Evolutionary conservation across 2,329 filamentous ascomycete genomes (phyloP).

Genomic region (Dactylellina leptospora): DNA sequence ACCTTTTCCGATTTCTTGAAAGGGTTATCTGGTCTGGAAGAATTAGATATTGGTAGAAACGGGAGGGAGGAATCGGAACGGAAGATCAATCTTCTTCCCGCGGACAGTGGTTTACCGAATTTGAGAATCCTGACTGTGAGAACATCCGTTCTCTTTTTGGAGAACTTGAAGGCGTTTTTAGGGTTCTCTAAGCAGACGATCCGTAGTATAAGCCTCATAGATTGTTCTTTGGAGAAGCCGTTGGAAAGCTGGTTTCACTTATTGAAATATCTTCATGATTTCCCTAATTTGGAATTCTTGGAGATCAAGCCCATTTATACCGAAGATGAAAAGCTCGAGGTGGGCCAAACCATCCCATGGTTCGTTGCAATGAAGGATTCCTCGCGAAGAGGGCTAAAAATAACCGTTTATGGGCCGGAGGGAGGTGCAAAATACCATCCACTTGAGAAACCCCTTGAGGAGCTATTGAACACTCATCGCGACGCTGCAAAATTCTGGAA

Average conservation of each 20-base stretch:
- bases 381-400: no score
- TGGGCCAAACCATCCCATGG: no score
- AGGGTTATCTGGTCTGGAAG: neutral
- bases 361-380: no score
- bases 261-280: neutral
- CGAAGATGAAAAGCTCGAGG: no score
- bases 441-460: no score
- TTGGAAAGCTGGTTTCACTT: neutral
- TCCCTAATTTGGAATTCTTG: no score
- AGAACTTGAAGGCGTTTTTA: neutral
- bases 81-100: neutral
- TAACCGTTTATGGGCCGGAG: no score
- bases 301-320: no score
- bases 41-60: neutral
- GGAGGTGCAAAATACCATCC: no score
- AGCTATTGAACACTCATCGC: no score
- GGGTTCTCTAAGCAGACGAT: neutral
- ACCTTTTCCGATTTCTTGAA: neutral
- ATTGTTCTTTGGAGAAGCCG: neutral
- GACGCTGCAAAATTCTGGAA: no score
- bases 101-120: neutral
- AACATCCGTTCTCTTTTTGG: neutral
- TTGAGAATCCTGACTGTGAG: neutral
- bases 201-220: neutral
- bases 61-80: neutral